Conservation (phyloP, 345 rosid species). For the Nephelium lappaceum region DNA sequence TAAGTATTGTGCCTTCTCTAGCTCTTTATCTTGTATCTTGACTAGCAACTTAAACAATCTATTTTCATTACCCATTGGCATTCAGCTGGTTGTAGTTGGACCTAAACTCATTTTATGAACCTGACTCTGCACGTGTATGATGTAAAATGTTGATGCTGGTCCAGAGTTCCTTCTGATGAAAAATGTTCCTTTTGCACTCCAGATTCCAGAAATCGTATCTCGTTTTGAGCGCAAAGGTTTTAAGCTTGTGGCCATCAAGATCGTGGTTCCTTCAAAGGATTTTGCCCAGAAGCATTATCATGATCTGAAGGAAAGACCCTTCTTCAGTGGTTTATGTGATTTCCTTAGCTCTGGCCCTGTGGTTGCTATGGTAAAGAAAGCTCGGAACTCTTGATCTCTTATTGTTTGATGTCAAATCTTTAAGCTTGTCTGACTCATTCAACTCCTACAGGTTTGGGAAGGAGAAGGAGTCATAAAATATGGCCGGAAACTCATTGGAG, state of each 20-base stretch:
- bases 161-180: not conserved
- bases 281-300: conserved; percentile 93
- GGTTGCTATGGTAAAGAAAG: conserved; percentile 77
- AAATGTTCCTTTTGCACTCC: conserved; percentile 17
- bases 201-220: conserved; percentile 88
- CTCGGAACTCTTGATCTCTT: not conserved
- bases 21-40: conserved; percentile 4
- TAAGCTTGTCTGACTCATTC: not conserved
- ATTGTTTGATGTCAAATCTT: not conserved
- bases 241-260: conserved; percentile 91
- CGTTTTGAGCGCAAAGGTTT: conserved; percentile 98
- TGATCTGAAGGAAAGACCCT: conserved; percentile 92
- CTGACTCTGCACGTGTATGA: not conserved
- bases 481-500: conserved; percentile 95
- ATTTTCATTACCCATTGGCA: not conserved
- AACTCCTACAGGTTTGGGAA: conserved; percentile 83
- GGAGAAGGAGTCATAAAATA: conserved; percentile 96
- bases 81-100: not conserved
- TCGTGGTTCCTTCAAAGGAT: conserved; percentile 77
- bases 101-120: not conserved
- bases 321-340: conserved; percentile 87
- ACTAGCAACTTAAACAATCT: conserved; percentile 10
- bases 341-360: conserved; percentile 99
- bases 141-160: not conserved
- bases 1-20: not conserved